Base-by-base conservation (phyloP, 805 yeast species). In the Metschnikowia vanudenii region DNA sequence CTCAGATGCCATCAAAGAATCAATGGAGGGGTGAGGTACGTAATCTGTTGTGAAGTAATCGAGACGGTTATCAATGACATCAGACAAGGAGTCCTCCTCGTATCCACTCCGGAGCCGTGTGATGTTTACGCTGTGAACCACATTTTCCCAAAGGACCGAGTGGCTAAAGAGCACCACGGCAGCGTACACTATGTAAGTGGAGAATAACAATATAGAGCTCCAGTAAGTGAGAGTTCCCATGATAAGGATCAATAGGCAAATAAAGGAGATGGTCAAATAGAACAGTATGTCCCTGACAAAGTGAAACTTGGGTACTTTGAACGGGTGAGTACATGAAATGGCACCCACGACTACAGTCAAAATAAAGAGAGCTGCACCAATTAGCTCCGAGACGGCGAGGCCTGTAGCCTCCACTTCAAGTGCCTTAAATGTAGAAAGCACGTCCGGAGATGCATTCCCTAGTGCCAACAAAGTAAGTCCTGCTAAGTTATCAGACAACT, bases 371-470 rank as follows among this genome's bases (percentile, higher is more conserved):
- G 95, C 87, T 1, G 97, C 94, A 0, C 99, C 98, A 28, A 90
- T 66, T n/a, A 92, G 70, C 62, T 91, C 97, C 1, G 97, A 94
- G 6, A 92, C 67, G 0, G 98, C 97, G 60, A 92, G 69, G 0
- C 88, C 78, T 0, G 85, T 80, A 1, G 88, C 79, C n/a, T 80
- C 83, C 1, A 81, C 67, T 11, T 76, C 74, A 80, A 94, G 78
- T 3, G 97, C 96, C 40, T 84, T 82, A 61, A 82, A 88, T 0
- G 96, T 89, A 39, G 92, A 79, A 31, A 90, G 77, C 3, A 92
- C 81, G 63, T 92, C 99, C 0, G 97, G 96, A 0, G 95, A 76
- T 3, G 96, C 96, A 65, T 92, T 92, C 0, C 97, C 98, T 50
- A 92, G 74, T 0, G 98, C 96, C 43, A 94, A 69, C 18, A 92